These are phyloP conservation scores for Aegilops speltoides DNA, from an alignment of 176 grass and related monocot genomes.

Conservation along the genomic window DNA sequence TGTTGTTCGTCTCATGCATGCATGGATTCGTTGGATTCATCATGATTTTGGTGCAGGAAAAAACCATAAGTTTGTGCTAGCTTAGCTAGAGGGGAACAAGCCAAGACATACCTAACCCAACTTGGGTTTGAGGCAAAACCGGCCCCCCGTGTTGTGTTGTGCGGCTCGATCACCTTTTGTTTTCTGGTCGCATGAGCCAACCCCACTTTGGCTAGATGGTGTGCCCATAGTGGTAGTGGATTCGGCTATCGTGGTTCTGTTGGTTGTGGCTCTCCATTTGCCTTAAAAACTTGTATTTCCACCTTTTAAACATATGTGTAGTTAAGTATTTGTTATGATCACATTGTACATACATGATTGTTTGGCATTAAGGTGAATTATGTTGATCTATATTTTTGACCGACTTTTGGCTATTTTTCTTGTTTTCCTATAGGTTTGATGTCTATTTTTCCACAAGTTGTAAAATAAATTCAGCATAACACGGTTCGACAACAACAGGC, in stretches of 20 bases:
- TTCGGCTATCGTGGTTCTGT: constrained; percentile 16
- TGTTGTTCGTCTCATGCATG: not conserved
- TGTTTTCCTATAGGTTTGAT: too few relatives aligned
- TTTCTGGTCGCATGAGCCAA: constrained; percentile 2
- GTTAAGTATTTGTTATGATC: not conserved
- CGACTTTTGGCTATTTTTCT: too few relatives aligned
- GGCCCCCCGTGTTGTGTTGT: not conserved
- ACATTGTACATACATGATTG: too few relatives aligned
- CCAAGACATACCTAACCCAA: constrained; percentile 29
- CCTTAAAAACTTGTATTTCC: not conserved
- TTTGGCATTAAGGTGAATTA: too few relatives aligned
- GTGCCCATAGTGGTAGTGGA: not conserved
- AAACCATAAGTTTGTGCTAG: not conserved
- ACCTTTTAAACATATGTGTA: not conserved
- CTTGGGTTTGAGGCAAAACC: constrained; percentile 9
- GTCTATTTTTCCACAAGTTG: too few relatives aligned
- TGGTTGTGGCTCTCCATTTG: not conserved
- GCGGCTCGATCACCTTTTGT: not conserved
- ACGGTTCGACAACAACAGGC: too few relatives aligned
- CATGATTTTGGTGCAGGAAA: constrained; percentile 16
- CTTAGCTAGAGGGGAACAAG: not conserved
- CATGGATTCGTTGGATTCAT: not conserved
- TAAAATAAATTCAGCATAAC: too few relatives aligned
- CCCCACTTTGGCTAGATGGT: constrained; percentile 2
- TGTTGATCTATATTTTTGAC: too few relatives aligned